Evolutionary conservation across 2,329 filamentous ascomycete genomes (phyloP), one percentile per base, ranked within the genome.

Genomic region (Davidsoniella eucalypti): DNA sequence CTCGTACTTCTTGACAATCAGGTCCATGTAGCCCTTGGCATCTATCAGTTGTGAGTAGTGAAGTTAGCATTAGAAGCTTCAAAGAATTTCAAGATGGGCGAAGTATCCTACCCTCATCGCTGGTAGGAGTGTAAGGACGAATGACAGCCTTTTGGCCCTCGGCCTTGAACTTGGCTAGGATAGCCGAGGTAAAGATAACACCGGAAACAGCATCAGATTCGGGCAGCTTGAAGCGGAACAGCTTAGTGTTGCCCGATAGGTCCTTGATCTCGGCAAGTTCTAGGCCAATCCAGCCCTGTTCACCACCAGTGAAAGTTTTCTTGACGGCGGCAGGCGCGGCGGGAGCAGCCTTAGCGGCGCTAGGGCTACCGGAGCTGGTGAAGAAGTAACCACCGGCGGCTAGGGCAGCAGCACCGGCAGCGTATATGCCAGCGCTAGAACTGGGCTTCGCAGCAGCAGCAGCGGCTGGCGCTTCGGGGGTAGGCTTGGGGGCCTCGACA

Each of bases 221-320:
- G 14, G 86, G 85, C 41, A 96, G 78, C 60, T 82, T 79, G 68
- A 98, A 96, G 59, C 84, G 80, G 63, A 96, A 73, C 59, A 77
- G 81, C 79, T 96, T 96, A 59, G 87, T 93, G 73, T 96, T 96
- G 74, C 88, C 84, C 72, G 87, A 95, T 69, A 95, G 67, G 43
- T 72, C 68, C 68, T 94, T 83, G 46, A 87, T 75, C 51, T 82
- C 78, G 51, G 86, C 77, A 51, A 96, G 73, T 68, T 84, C 80
- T 58, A 96, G 74, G 55, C 79, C 80, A 56, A 95, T 65, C 68
- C 87, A 96, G 57, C 87, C 88, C 67, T 95, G 87, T 55, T 94
- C 86, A 56, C 86, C 87, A 57, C 90, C 88, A 33, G 75, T 84
- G 65, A 96, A 72, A 21, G 72, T 65, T 63, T 68, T 67, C 47